These are phyloP conservation scores for Epicoccum nigrum DNA, from an alignment of 2,329 filamentous ascomycete genomes.

Conservation along the genomic window DNA sequence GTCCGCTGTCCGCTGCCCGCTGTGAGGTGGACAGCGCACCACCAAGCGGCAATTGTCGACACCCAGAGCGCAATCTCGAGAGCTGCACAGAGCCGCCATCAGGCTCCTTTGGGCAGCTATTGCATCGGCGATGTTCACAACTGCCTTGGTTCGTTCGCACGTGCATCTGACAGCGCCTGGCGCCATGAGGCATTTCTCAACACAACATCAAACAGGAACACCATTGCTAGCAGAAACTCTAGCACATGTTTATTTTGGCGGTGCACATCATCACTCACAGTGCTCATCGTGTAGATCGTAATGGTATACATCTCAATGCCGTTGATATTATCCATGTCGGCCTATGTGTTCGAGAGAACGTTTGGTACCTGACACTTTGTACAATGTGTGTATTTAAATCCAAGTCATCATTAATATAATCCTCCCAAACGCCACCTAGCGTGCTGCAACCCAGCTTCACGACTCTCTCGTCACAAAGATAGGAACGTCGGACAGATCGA, in stretches of 20 bases:
- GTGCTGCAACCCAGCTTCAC: not conserved
- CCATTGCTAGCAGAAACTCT: not conserved
- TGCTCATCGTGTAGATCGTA: no score
- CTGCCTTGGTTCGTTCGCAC: slow-evolving; percentile 4
- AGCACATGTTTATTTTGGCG: no score
- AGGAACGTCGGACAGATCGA: slow-evolving; percentile 44
- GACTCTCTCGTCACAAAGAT: slow-evolving; percentile 32
- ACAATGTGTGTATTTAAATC: slow-evolving; percentile 2
- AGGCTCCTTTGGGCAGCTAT: slow-evolving; percentile 1
- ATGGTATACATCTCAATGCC: slow-evolving; percentile 1
- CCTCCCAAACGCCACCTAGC: not conserved
- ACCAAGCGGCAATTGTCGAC: slow-evolving; percentile 7
- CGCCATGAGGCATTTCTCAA: slow-evolving; percentile 6
- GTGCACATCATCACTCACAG: not conserved
- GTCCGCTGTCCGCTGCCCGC: not conserved
- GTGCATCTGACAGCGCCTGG: slow-evolving; percentile 1
- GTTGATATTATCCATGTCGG: not conserved
- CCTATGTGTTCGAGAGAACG: slow-evolving; percentile 1
- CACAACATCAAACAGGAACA: slow-evolving; percentile 1
- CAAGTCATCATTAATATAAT: slow-evolving; percentile 10
- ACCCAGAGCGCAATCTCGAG: not conserved
- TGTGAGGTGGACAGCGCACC: slow-evolving; percentile 3
- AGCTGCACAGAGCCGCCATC: not conserved
- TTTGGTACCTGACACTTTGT: slow-evolving; percentile 3
- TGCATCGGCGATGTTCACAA: no score